Conservation (phyloP, 345 rosid genomes). For the Hypericum perforatum region DNA sequence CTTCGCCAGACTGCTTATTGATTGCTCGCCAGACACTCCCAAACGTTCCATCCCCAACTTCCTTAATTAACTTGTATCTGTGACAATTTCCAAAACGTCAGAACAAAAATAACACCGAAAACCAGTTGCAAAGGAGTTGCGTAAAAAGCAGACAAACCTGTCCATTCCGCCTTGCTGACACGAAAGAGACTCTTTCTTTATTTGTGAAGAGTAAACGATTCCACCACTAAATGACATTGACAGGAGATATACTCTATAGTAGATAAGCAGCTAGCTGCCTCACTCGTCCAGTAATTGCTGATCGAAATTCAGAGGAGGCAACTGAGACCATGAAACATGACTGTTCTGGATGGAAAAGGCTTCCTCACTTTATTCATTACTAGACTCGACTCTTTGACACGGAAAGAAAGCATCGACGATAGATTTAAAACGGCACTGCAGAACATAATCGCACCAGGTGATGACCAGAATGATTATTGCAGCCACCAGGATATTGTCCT, state of each 20-base stretch:
- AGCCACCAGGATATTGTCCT: constrained; percentile 23
- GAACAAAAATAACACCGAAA: background rate
- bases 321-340: constrained; percentile 19
- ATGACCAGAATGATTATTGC: constrained; percentile 24
- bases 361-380: constrained; percentile 41
- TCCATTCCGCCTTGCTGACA: constrained; percentile 52
- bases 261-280: constrained; percentile 9
- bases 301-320: constrained; percentile 20
- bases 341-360: constrained; percentile 30
- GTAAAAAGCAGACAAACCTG: constrained; percentile 38
- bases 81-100: background rate
- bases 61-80: constrained; percentile 80
- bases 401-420: constrained; percentile 20
- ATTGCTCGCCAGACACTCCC: constrained; percentile 90
- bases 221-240: constrained; percentile 30
- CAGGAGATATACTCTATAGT: constrained; percentile 18
- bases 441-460: constrained; percentile 32
- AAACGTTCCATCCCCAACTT: constrained; percentile 95
- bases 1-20: constrained; percentile 75
- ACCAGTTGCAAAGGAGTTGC: background rate
- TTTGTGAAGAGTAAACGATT: constrained; percentile 26
- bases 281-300: constrained; percentile 30
- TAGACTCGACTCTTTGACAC: constrained; percentile 30
- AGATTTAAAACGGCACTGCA: constrained; percentile 17
- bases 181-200: constrained; percentile 36